Evolutionary conservation across 2,329 filamentous ascomycete species (phyloP), one percentile per base, ranked within the genome.

Genomic region (Sporothrix luriei): DNA sequence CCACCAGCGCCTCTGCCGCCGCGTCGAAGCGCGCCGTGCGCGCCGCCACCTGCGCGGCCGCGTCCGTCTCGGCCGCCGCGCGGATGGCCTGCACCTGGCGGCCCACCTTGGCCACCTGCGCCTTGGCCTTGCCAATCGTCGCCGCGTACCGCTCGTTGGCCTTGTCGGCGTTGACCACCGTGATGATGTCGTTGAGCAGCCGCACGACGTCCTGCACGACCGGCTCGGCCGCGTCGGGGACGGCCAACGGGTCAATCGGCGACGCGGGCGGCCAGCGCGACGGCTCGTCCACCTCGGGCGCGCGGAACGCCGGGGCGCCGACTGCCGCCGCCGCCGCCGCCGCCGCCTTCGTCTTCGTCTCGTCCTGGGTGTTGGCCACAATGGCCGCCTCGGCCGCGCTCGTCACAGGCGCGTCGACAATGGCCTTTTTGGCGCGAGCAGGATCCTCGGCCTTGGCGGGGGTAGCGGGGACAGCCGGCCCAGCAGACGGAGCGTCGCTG

Each of bases 131-230:
- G 74, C 86, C 83, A 70, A 99, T 89, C 0, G 93, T 90, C 2
- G 87, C 85, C 67, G 88, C 88, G 80, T 95, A 97, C 79, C 91
- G 93, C 74, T 85, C 85, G 72, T 90, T 87, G 70, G 92, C 88
- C 72, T 90, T 88, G 78, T 97, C 94, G 70, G 91, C 91, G 79
- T 97, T 97, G 78, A 97, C 90, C 61, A 96, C 92, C 10, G 92
- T 89, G 77, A 99, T 97, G 75, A 99, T 90, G 79, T 97, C 93
- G 81, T 99, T 99, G 75, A 99, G 86, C 82, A 97, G 94, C 82
- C 92, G 94, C 71, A 97, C 93, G 6, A 99, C 84, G 76, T 98
- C 93, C 80, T 97, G 93, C 26, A 98, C 91, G 48, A 97, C 86
- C 38, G 92, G 91, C 78, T 98, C 94, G 71, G 89, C 88, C 68